These are phyloP conservation scores for Halocafeteria seosinensis DNA, from an alignment of 108 stramenopile genomes.

Conservation along the genomic window DNA sequence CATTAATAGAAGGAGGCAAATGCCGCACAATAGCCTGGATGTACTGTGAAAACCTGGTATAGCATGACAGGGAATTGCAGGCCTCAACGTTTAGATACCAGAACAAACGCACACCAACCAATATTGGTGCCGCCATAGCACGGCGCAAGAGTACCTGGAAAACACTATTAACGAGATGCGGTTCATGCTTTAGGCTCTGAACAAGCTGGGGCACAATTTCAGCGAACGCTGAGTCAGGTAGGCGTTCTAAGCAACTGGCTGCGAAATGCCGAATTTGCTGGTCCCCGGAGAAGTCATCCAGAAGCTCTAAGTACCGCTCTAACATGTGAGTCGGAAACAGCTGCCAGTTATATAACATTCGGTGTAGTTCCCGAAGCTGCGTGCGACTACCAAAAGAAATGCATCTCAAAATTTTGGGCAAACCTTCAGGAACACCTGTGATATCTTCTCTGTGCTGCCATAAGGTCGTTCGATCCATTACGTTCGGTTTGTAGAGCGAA, in stretches of 20 bases:
- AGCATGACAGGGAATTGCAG: not conserved
- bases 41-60: not conserved
- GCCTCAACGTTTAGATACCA: conserved; percentile 13
- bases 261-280: conserved; percentile 1
- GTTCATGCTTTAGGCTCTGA: conserved; percentile 15
- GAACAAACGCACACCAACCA: conserved; percentile 5
- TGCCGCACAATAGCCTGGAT: not conserved
- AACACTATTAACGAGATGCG: not conserved
- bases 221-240: conserved; percentile 7
- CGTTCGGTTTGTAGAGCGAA: not conserved
- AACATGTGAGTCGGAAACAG: not conserved
- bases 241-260: not conserved
- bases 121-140: not conserved
- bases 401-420: conserved; percentile 13
- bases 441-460: conserved; percentile 7
- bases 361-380: conserved; percentile 3
- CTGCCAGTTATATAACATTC: conserved; percentile 2
- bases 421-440: not conserved
- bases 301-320: not conserved
- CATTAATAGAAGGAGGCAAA: not conserved
- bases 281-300: conserved; percentile 3
- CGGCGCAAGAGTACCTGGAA: not conserved
- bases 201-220: conserved; percentile 11
- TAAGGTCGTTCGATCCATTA: conserved; percentile 1
- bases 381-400: conserved; percentile 9